Evolutionary conservation across 202 grass and related monocot genomes (phyloP).

Genomic region (Dendrocalamus latiflorus): DNA sequence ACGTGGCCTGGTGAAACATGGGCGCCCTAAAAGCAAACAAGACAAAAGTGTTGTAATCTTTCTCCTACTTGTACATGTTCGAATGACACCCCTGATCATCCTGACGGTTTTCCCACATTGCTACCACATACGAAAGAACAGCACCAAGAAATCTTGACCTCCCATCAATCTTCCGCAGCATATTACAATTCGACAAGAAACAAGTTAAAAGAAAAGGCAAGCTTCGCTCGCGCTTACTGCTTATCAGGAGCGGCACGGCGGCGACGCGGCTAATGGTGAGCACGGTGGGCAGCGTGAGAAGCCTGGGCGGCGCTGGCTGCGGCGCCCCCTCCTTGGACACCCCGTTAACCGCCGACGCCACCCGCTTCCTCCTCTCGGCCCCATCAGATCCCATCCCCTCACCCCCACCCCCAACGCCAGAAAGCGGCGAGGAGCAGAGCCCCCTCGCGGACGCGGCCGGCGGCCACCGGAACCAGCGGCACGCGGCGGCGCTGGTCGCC

Average conservation of each 20-base stretch:
- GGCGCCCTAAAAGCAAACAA: neutral
- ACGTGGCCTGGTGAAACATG: neutral
- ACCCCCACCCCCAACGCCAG: slow-evolving; percentile 20
- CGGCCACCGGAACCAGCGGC: too few relatives aligned
- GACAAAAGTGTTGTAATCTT: neutral
- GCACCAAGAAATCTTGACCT: neutral
- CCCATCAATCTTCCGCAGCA: neutral
- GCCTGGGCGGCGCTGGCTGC: slow-evolving; percentile 22
- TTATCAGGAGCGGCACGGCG: slow-evolving; percentile 83
- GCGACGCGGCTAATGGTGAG: slow-evolving; percentile 88
- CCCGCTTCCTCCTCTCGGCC: slow-evolving; percentile 25
- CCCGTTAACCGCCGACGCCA: slow-evolving; percentile 33
- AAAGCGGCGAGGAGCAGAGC: slow-evolving; percentile 32
- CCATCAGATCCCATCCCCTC: slow-evolving; percentile 58
- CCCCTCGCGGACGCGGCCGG: slow-evolving; percentile 22
- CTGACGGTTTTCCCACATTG: neutral
- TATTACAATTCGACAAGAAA: neutral
- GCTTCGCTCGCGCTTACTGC: too few relatives aligned
- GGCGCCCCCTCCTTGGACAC: slow-evolving; percentile 13
- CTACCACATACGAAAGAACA: neutral
- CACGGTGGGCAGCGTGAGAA: slow-evolving; percentile 88
- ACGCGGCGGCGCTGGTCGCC: too few relatives aligned
- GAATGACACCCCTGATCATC: neutral
- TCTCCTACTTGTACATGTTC: neutral
- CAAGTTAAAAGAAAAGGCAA: neutral